Base-by-base conservation (phyloP, 371 early-diverging fungal species). In the Coemansia sp. region DNA sequence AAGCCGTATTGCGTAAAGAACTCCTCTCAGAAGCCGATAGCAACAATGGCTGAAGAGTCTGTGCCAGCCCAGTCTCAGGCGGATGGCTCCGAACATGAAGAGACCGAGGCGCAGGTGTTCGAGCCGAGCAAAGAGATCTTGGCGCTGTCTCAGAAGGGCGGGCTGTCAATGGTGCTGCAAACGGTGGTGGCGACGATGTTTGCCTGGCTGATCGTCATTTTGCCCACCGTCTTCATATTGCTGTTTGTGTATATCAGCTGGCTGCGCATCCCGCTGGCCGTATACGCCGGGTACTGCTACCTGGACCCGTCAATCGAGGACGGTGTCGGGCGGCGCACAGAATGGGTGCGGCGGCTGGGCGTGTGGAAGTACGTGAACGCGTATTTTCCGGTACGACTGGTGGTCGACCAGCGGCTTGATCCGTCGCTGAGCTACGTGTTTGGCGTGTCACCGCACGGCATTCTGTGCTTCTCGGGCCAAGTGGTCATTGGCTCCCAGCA, bases 401-500 rank as follows among this genome's bases (percentile, higher is more conserved):
- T 88, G 76, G 85, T 90, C 80, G 92, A 85, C 70, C 63, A 64
- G 26, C 79, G 79, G 38, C 67, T 80, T 2, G 79, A 80, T 41
- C 73, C 80, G 2, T 36, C 45, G 14, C 35, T 41, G n/a, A 74
- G 61, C 65, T 92, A 92, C 55, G 79, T 92, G 14, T 86, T 90
- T 70, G 89, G 89, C 11, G 89, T 89, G 59, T 89, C 90, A 57
- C 92, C 92, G 26, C 92, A 92, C 57, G 92, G 94, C 11, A 89
- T 96, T 56, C 87, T 94, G 59, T 84, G 87, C 7, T 82, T 91
- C 66, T 93, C 93, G 4, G 92, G 93, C 0, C 87, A 87, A 63
- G 82, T 87, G 41, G 88, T 89, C 52, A 92, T 94, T 84, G 92
- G 82, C 6, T 93, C 89, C 13, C 87, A 89, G 66, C 85, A 85